These are phyloP conservation scores for Calonectria hawksworthii DNA, from an alignment of 2,329 filamentous ascomycete genomes.

Conservation along the genomic window DNA sequence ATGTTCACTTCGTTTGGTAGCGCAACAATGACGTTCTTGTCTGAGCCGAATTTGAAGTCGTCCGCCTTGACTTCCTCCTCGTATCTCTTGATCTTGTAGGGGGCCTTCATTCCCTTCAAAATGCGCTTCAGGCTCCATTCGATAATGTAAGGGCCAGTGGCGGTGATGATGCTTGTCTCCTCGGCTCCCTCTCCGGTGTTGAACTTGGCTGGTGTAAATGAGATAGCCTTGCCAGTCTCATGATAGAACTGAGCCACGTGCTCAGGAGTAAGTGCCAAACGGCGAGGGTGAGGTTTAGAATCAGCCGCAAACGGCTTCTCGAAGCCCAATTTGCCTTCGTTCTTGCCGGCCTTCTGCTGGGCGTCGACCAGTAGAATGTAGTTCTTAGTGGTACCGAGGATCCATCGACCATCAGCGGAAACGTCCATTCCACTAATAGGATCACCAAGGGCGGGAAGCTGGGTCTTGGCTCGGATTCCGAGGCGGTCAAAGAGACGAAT, in stretches of 20 bases:
- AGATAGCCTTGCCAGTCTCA: constrained; percentile 88
- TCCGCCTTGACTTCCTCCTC: constrained; percentile 96
- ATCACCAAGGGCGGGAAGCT: constrained; percentile 94
- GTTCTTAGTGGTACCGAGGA: constrained; percentile 92
- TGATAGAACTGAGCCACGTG: constrained; percentile 98
- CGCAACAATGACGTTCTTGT: constrained; percentile 98
- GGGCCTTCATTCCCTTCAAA: constrained; percentile 82
- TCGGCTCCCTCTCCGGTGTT: constrained; percentile 85
- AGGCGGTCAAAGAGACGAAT: constrained; percentile 96
- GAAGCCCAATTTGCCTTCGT: constrained; percentile 97
- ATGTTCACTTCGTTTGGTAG: constrained; percentile 98
- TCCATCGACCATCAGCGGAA: constrained; percentile 95
- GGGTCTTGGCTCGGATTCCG: constrained; percentile 97
- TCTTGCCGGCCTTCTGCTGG: constrained; percentile 92
- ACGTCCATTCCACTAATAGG: constrained; percentile 96
- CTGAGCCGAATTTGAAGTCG: constrained; percentile 96
- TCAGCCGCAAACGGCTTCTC: constrained; percentile 94
- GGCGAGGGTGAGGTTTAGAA: constrained; percentile 91
- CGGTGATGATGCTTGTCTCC: constrained; percentile 96
- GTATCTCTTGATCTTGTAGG: constrained; percentile 98
- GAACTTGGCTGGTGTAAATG: constrained; percentile 93
- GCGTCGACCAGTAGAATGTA: constrained; percentile 96
- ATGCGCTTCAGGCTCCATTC: constrained; percentile 97
- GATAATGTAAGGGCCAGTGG: constrained; percentile 95
- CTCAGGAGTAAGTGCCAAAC: constrained; percentile 87